A percentile compares a stretch with the other conserved stretches of the same genome.
These are phyloP conservation scores for Harringtonia lauricola DNA, from an alignment of 2,329 filamentous ascomycete species.

Conservation along the genomic window DNA sequence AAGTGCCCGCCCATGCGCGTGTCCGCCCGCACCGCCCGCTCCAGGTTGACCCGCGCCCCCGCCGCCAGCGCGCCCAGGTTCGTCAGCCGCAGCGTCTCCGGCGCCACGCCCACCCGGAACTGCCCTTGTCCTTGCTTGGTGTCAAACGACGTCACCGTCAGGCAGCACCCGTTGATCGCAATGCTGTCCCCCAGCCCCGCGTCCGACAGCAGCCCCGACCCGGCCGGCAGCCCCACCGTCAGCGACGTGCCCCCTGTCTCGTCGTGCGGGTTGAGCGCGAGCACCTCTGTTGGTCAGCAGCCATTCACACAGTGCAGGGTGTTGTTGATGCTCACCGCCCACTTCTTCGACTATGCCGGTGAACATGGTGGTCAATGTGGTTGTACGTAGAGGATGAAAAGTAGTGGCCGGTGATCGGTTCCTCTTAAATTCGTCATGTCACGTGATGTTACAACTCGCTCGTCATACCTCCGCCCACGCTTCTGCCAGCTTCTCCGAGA, in stretches of 20 bases:
- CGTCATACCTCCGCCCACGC: slow-evolving; percentile 54
- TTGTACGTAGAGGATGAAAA: too few species aligned
- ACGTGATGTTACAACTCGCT: too few species aligned
- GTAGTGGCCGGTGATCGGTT: too few species aligned
- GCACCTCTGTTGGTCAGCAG: slow-evolving; percentile 52
- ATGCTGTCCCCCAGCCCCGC: slow-evolving; percentile 88
- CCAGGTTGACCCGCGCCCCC: slow-evolving; percentile 72
- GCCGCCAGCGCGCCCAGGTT: slow-evolving; percentile 70
- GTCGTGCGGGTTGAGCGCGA: slow-evolving; percentile 69
- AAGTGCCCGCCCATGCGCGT: slow-evolving; percentile 98
- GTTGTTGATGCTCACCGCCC: slow-evolving; percentile 54
- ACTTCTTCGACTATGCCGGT: slow-evolving; percentile 90
- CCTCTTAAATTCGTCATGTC: not conserved
- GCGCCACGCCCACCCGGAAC: slow-evolving; percentile 90
- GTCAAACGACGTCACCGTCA: slow-evolving; percentile 63
- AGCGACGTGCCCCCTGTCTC: slow-evolving; percentile 80
- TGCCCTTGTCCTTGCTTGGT: not conserved
- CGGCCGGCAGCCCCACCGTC: slow-evolving; percentile 62
- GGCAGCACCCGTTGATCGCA: slow-evolving; percentile 86
- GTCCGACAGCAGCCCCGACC: slow-evolving; percentile 68
- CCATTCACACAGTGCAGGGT: slow-evolving; percentile 3
- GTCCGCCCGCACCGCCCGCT: slow-evolving; percentile 80
- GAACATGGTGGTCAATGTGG: slow-evolving; percentile 74
- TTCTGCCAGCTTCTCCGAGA: slow-evolving; percentile 62
- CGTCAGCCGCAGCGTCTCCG: slow-evolving; percentile 90